Evolutionary conservation across 2,329 filamentous ascomycete genomes (phyloP).

Genomic region (Aspergillus candidus): DNA sequence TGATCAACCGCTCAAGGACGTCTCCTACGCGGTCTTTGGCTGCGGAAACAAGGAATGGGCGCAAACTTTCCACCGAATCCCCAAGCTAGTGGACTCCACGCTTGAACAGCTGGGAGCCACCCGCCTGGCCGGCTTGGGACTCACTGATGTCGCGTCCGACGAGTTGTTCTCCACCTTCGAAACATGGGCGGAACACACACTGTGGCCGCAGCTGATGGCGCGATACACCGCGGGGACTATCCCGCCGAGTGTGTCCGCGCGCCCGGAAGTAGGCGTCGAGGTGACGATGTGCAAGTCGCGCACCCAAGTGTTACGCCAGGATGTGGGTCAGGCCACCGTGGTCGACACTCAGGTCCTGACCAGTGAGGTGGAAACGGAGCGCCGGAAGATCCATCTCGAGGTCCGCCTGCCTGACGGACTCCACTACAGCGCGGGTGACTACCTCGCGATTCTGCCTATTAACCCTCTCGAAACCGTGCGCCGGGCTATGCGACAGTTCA

Average conservation of each 20-base stretch:
- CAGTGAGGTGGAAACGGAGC: slow-evolving; percentile 33
- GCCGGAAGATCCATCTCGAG: slow-evolving; percentile 58
- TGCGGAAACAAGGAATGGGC: slow-evolving; percentile 54
- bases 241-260: not conserved
- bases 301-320: slow-evolving; percentile 46
- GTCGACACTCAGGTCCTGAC: slow-evolving; percentile 49
- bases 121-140: slow-evolving; percentile 46
- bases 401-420: slow-evolving; percentile 60
- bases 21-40: slow-evolving; percentile 64
- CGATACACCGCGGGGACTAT: too few relatives aligned
- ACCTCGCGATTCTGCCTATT: slow-evolving; percentile 65
- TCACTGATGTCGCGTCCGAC: slow-evolving; percentile 48
- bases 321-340: slow-evolving; percentile 46
- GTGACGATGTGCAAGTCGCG: not conserved
- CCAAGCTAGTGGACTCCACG: slow-evolving; percentile 54
- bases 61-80: slow-evolving; percentile 60
- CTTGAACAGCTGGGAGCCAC: slow-evolving; percentile 47
- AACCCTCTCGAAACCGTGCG: slow-evolving; percentile 59
- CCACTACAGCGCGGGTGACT: slow-evolving; percentile 69
- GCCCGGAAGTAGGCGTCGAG: not conserved
- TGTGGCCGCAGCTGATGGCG: slow-evolving; percentile 1
- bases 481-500: slow-evolving; percentile 58
- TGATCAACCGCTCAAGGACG: slow-evolving; percentile 47
- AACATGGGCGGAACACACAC: slow-evolving; percentile 1
- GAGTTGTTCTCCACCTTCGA: slow-evolving; percentile 8